Conservation (phyloP, 2,329 filamentous ascomycete genomes). For the Paracoccidioides lutzii region DNA sequence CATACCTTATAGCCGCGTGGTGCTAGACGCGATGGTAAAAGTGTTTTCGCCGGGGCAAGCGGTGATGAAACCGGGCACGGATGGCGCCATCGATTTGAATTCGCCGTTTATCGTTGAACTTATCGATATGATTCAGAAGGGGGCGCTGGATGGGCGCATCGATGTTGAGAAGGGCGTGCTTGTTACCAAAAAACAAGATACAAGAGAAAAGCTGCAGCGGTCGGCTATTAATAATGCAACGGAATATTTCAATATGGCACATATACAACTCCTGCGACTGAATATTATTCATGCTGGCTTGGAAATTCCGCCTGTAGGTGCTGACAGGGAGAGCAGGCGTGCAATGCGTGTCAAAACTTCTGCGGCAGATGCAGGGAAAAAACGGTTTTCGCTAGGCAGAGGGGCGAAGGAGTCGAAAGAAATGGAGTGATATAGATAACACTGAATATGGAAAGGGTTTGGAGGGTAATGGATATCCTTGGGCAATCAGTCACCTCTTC, state of each 20-base stretch:
- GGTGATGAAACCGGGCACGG: slow-evolving; percentile 32
- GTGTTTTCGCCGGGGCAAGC: slow-evolving; percentile 49
- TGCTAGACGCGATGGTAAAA: slow-evolving; percentile 60
- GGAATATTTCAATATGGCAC: slow-evolving; percentile 60
- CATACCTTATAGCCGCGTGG: slow-evolving; percentile 77
- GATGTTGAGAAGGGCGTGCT: slow-evolving; percentile 74
- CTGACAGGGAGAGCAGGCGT: not conserved
- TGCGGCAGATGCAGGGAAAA: not conserved
- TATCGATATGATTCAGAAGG: slow-evolving; percentile 59
- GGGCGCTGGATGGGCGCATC: slow-evolving; percentile 62
- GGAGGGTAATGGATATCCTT: not conserved
- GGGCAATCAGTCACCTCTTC: too few relatives aligned
- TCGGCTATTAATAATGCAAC: slow-evolving; percentile 55
- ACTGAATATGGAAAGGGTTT: not conserved
- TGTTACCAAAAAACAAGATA: slow-evolving; percentile 54
- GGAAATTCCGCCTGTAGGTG: slow-evolving; percentile 43
- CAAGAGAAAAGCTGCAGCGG: slow-evolving; percentile 56
- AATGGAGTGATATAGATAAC: not conserved
- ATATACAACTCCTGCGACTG: slow-evolving; percentile 64
- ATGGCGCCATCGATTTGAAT: slow-evolving; percentile 5
- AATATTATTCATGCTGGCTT: slow-evolving; percentile 63
- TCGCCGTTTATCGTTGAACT: slow-evolving; percentile 48
- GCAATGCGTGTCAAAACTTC: not conserved
- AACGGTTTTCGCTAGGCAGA: not conserved
- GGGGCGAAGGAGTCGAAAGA: not conserved